Percentiles rank a stretch among this genome's conserved stretches.
These are phyloP conservation scores for Staphylotrichum tortipilum DNA, from an alignment of 495 filamentous ascomycete genomes.

Conservation along the genomic window DNA sequence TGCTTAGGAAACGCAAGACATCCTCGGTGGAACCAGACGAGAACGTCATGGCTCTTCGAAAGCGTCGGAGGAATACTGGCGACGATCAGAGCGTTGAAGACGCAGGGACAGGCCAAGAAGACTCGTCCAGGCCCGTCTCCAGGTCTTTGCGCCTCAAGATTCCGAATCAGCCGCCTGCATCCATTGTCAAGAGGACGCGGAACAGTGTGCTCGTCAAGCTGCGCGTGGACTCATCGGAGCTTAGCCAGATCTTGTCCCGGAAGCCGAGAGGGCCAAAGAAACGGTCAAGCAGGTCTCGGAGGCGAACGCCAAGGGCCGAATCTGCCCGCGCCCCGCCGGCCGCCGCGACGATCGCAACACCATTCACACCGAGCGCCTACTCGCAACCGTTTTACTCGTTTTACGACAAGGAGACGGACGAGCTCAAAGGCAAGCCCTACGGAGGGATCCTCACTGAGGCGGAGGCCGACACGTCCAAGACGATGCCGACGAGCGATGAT, in stretches of 20 bases:
- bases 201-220: constrained; percentile 38
- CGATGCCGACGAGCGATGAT: constrained; percentile 69
- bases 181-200: constrained; percentile 33
- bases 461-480: constrained; percentile 85
- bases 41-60: constrained; percentile 33
- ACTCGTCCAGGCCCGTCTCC: constrained; percentile 27
- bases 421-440: constrained; percentile 86
- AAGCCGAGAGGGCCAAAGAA: constrained; percentile 42
- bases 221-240: constrained; percentile 48
- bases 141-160: constrained; percentile 36
- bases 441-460: constrained; percentile 83
- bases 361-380: constrained; percentile 48
- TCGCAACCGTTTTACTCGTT: constrained; percentile 71
- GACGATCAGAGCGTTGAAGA: constrained; percentile 31
- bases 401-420: constrained; percentile 78
- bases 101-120: constrained; percentile 18
- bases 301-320: constrained; percentile 14
- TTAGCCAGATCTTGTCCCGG: constrained; percentile 50
- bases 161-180: constrained; percentile 10
- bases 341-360: constrained; percentile 29
- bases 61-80: constrained; percentile 34
- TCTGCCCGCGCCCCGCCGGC: constrained; percentile 9
- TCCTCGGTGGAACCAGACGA: constrained; percentile 42
- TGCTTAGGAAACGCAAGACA: constrained; percentile 78
- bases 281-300: constrained; percentile 23